Percentiles rank a stretch among this genome's conserved stretches.
phyloP scores from a whole-genome alignment of 2,329 filamentous ascomycete genomes.

The Metarhizium robertsii region DNA sequence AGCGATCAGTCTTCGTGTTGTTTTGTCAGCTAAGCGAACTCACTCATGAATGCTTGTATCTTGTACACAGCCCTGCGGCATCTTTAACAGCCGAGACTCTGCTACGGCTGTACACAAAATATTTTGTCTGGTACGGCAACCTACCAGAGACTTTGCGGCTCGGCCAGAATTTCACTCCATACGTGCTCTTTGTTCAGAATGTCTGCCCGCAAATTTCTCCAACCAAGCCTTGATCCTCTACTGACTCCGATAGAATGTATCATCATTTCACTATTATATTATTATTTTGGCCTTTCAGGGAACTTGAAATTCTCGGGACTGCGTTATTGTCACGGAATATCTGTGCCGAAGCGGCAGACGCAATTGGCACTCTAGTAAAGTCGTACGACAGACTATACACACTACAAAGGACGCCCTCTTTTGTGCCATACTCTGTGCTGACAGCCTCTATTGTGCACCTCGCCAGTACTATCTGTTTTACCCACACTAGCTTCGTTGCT shows the following conservation, averaged over 20 bases:
- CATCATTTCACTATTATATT: slow-evolving; percentile 59
- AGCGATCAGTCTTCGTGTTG: slow-evolving; percentile 57
- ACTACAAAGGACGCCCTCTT: slow-evolving; percentile 44
- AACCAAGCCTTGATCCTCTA: no score
- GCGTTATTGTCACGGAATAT: slow-evolving; percentile 53
- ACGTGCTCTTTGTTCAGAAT: slow-evolving; percentile 67
- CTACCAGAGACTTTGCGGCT: slow-evolving; percentile 55
- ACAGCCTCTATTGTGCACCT: slow-evolving; percentile 50
- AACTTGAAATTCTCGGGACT: slow-evolving; percentile 45
- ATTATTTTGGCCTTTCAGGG: slow-evolving; percentile 62
- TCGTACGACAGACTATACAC: slow-evolving; percentile 50
- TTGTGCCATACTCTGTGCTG: slow-evolving; percentile 50
- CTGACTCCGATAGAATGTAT: slow-evolving; percentile 35
- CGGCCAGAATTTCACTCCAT: slow-evolving; percentile 59
- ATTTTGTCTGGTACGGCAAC: slow-evolving; percentile 59
- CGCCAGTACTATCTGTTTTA: slow-evolving; percentile 18
- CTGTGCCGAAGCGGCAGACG: slow-evolving; percentile 52
- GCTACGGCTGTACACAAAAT: slow-evolving; percentile 55
- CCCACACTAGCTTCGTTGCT: slow-evolving; percentile 11
- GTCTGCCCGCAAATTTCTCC: slow-evolving; percentile 31
- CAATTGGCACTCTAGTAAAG: slow-evolving; percentile 42
- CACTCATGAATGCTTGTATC: slow-evolving; percentile 59
- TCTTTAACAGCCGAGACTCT: slow-evolving; percentile 54
- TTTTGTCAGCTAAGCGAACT: slow-evolving; percentile 65
- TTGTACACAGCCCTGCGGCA: slow-evolving; percentile 58